Base-by-base conservation (phyloP, 441 rosid genomes). In the Gossypium schwendimanii region DNA sequence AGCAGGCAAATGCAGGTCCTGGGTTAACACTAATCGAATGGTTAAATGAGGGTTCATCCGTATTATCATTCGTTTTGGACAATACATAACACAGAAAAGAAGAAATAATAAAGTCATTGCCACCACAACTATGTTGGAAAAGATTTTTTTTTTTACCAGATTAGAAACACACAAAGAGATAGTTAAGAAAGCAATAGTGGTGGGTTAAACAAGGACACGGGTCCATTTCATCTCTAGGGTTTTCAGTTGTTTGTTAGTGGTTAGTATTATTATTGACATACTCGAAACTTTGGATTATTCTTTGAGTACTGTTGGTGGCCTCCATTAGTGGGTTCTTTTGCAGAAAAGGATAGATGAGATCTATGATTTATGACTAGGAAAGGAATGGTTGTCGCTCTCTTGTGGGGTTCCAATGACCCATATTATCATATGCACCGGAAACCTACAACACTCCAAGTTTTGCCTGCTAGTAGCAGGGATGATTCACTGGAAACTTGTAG, bases 181-280 rank as follows among this genome's bases (percentile, higher is more conserved):
- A 28, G 28, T 44, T 6, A 68, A 11, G 78, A 31, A 44, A 59
- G 17, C 50, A 64, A 62, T 49, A 41, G 75, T 41, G 12, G 17
- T 20, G 11, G 3, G 41, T 26, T 17, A 77, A 74, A 73, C 71
- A 63, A 69, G 69, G 74, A 62, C 74, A 45, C 47, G 67, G 62
- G 71, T 76, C 61, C 26, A 66, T 78, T 78, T 74, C 67, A 71
- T 79, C 73, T 79, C 86, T 86, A 87, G 89, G 89, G 88, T 82
- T 84, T 87, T 74, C n/a, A 26, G 58, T 79, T 74, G 73, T 65
- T 75, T 71, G 72, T 62, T 28, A 63, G 69, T 54, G 73, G 73
- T 50, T 60, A 31, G 44, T n/a, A 67, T 49, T 31, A 41, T 50
- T 39, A 31, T 62, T 74, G 73, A 49, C 61, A 49, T 26, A 78